Evolutionary conservation across 2,329 filamentous ascomycete genomes (phyloP), one percentile per base, ranked within the genome.

Genomic region (Penicillium sp.): DNA sequence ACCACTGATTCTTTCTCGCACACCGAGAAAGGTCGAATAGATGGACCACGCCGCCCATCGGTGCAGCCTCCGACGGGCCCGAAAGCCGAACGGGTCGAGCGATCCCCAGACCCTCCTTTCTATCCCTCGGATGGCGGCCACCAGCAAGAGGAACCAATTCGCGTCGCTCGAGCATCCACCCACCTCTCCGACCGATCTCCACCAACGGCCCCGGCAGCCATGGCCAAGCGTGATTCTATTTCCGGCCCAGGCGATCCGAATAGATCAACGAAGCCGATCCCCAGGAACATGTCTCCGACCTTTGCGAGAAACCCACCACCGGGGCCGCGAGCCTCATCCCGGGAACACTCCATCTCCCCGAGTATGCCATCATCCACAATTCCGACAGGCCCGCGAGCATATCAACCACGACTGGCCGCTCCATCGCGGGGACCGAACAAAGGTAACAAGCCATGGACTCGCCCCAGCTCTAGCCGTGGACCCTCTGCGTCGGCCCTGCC

Each of bases 1-100:
- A n/a, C 47, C 8, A 38, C 42, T 7, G 50, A 46, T 18, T 38
- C 54, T 6, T 32, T 49, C 9, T 13, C 45, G 1, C 59, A 49
- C 24, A 4, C 47, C 8, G 62, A 67, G 32, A 65, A 64, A 48
- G 58, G 66, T 25, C 61, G 55, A 1, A 42, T 43, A 47, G 62
- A 66, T 20, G 29, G 44, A 12, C 42, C 58, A 12, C 42, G 56
- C 13, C 56, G 58, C 3, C 52, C 56, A 3, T 44, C 60, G 1
- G 64, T 68, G 32, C 68, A 71, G 27, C 70, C 72, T 10, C 73
- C 73, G 9, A 75, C 72, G 7, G 71, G 69, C 9, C 73, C 73
- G 7, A 74, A 73, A 52, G 72, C 72, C 8, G 68, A 70, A n/a
- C 64, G 73, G 20, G 55, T 47, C 15, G 61, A 66, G 9, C 56